A percentile compares a stretch with the other conserved stretches of the same genome.
Evolutionary conservation across 768 basidiomycete genomes (phyloP).

Genomic region (Pilatotrama ljubarskyi): DNA sequence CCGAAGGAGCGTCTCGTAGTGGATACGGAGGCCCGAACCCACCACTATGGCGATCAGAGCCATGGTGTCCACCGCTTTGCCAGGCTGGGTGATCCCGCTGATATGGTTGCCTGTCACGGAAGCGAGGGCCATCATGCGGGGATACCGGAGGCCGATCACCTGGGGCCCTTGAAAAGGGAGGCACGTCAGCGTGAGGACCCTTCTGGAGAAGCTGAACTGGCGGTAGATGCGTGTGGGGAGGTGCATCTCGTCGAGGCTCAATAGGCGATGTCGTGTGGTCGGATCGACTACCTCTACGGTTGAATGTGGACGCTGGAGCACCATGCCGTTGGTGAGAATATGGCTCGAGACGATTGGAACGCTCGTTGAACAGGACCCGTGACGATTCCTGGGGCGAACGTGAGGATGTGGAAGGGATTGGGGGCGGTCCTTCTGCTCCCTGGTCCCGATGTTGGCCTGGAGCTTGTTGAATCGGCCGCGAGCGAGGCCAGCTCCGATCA

Average conservation of each 20-base stretch:
- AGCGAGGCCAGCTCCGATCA: conserved; percentile 94
- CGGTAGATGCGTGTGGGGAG: conserved; percentile 40
- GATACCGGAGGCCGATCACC: conserved; percentile 23
- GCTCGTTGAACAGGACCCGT: conserved; percentile 92
- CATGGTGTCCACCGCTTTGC: background rate
- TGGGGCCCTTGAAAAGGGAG: conserved; percentile 17
- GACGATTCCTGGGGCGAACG: conserved; percentile 58
- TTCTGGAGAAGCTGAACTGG: conserved; percentile 66
- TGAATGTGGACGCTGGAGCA: conserved; percentile 32
- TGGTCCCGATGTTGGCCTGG: conserved; percentile 40
- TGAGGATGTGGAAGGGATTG: conserved; percentile 38
- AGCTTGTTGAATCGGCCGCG: conserved; percentile 45
- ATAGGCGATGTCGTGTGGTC: conserved; percentile 39
- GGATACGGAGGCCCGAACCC: background rate
- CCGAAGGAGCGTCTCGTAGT: conserved; percentile 10
- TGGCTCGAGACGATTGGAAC: conserved; percentile 86
- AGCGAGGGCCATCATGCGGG: conserved; percentile 17
- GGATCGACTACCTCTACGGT: conserved; percentile 46
- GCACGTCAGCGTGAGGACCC: conserved; percentile 19
- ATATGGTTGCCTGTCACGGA: conserved; percentile 23
- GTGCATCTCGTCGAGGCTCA: conserved; percentile 51
- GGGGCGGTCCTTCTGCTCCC: conserved; percentile 35
- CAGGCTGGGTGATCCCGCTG: conserved; percentile 23
- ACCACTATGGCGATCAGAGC: conserved; percentile 4
- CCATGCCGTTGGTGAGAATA: conserved; percentile 55